A percentile compares a stretch with the other conserved stretches of the same genome.
Evolutionary conservation across 192 early-diverging fungal species (phyloP).

Genomic region (Coemansia sp.): DNA sequence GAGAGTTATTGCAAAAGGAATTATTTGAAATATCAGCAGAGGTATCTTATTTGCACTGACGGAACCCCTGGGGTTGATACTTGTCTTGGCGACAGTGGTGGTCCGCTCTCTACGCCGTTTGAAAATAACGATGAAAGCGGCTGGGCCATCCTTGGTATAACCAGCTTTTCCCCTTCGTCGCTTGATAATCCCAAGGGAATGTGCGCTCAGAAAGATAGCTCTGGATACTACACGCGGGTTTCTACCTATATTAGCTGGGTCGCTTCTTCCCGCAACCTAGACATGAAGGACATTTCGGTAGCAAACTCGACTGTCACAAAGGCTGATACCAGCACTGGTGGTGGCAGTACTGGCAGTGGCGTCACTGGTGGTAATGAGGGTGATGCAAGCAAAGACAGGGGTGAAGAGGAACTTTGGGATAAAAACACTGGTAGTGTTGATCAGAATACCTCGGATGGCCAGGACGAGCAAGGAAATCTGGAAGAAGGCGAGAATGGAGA

Average conservation of each 20-base stretch:
- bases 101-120: slow-evolving; percentile 27
- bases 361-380: background rate
- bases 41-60: slow-evolving; percentile 38
- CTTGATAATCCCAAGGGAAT: slow-evolving; percentile 21
- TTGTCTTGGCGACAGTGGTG: slow-evolving; percentile 49
- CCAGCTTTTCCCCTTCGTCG: slow-evolving; percentile 30
- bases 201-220: slow-evolving; percentile 31
- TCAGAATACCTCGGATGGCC: too few species aligned
- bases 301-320: slow-evolving; percentile 14
- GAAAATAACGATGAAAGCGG: background rate
- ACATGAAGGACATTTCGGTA: background rate
- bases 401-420: background rate
- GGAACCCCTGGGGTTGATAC: slow-evolving; percentile 39
- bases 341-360: background rate
- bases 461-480: background rate
- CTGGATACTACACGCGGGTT: slow-evolving; percentile 32
- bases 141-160: slow-evolving; percentile 25
- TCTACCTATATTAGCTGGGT: slow-evolving; percentile 38
- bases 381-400: background rate
- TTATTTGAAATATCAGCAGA: slow-evolving; percentile 9
- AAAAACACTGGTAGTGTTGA: background rate
- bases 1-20: slow-evolving; percentile 17
- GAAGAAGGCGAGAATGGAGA: background rate
- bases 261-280: background rate
- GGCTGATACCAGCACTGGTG: background rate